Conservation (phyloP, 108 stramenopile species). For the Mayamaea pseudoterrestris region DNA sequence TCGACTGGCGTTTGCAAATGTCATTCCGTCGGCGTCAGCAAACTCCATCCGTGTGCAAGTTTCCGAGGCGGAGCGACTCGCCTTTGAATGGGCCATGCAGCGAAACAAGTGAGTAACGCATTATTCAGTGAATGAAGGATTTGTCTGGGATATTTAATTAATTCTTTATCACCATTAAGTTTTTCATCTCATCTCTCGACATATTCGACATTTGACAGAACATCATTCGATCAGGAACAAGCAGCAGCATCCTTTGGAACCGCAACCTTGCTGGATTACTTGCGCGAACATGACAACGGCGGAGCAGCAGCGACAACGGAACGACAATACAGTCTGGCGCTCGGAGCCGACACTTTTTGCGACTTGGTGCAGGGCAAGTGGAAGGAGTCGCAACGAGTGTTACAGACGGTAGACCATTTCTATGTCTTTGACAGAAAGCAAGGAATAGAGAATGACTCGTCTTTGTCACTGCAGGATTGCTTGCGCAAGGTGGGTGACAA, state of each 20-base stretch:
- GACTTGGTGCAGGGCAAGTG: constrained; percentile 67
- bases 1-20: constrained; percentile 30
- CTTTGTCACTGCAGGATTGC: not conserved
- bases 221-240: too few relatives aligned
- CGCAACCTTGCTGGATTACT: constrained; percentile 64
- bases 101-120: too few relatives aligned
- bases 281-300: constrained; percentile 7
- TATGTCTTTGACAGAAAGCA: constrained; percentile 49
- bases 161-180: not conserved
- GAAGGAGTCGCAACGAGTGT: constrained; percentile 55
- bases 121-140: not conserved
- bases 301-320: not conserved
- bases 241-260: constrained; percentile 41
- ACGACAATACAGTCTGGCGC: constrained; percentile 45
- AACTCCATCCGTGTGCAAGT: constrained; percentile 27
- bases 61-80: constrained; percentile 63
- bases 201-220: too few relatives aligned
- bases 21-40: constrained; percentile 8
- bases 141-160: not conserved
- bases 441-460: not conserved
- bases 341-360: constrained; percentile 76
- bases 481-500: constrained; percentile 6
- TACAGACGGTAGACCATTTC: constrained; percentile 45
- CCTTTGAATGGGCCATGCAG: too few relatives aligned
- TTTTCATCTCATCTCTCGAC: not conserved